These are phyloP conservation scores for Panicum hallii DNA, from an alignment of 202 grass and related monocot genomes.

Conservation along the genomic window DNA sequence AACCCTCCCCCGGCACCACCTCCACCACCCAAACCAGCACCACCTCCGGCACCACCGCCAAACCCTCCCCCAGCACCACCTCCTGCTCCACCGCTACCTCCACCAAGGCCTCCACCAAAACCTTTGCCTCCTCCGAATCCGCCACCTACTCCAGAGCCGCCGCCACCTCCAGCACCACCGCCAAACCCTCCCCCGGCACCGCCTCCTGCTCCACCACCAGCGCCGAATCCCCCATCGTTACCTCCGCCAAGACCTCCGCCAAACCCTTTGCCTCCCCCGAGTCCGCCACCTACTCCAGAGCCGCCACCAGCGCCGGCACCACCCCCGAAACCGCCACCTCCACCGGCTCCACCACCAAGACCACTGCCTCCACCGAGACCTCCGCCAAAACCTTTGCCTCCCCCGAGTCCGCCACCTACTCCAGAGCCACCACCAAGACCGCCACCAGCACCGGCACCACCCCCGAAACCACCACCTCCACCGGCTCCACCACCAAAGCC, in stretches of 20 bases:
- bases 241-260: background rate
- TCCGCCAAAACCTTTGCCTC: too few relatives aligned
- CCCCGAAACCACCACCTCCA: background rate
- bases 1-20: constrained; percentile 35
- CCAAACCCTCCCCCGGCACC: background rate
- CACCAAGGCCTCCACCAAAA: constrained; percentile 31
- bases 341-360: background rate
- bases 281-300: background rate
- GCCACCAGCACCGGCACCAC: background rate
- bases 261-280: background rate
- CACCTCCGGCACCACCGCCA: background rate
- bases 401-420: background rate
- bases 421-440: background rate
- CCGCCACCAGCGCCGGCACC: background rate
- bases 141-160: background rate
- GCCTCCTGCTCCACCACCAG: background rate
- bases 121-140: constrained; percentile 23
- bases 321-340: background rate
- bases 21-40: background rate
- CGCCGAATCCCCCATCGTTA: background rate
- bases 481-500: background rate
- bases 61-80: constrained; percentile 22
- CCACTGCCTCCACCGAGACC: background rate
- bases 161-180: background rate
- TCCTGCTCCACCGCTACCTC: constrained; percentile 11